Percentiles rank a stretch among this genome's conserved stretches.
Conservation (phyloP, 148 eudicot genomes). For the Vaccinium myrtillus region DNA sequence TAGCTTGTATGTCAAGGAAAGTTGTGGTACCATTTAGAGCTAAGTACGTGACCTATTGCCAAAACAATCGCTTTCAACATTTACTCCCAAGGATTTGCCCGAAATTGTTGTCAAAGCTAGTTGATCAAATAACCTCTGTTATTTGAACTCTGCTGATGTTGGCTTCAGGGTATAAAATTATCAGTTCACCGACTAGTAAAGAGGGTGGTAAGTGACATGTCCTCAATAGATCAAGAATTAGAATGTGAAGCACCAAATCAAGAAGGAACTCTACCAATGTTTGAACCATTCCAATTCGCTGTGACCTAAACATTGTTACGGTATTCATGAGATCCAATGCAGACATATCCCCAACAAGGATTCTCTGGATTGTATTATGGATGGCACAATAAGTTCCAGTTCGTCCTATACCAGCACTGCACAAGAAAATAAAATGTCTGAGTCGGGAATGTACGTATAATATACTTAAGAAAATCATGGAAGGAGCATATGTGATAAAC, state of each 20-base stretch:
- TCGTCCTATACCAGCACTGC: constrained; percentile 99
- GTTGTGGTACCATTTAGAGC: not conserved
- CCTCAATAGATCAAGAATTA: not conserved
- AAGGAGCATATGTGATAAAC: not conserved
- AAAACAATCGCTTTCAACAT: not conserved
- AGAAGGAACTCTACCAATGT: constrained; percentile 58
- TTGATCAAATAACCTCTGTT: not conserved
- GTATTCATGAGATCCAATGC: constrained; percentile 75
- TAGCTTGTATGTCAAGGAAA: not conserved
- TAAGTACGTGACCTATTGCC: not conserved
- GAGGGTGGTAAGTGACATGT: not conserved
- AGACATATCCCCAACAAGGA: constrained; percentile 78
- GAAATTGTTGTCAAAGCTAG: not conserved
- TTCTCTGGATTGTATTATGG: constrained; percentile 79
- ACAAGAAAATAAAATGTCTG: constrained; percentile 18
- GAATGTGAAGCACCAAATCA: constrained; percentile 7
- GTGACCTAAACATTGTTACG: constrained; percentile 69
- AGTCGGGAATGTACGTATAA: constrained; percentile 12
- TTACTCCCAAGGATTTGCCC: not conserved
- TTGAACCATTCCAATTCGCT: constrained; percentile 90
- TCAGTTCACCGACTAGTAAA: not conserved
- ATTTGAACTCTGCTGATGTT: not conserved
- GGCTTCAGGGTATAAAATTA: not conserved
- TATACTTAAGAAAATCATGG: not conserved
- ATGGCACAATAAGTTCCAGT: constrained; percentile 90